These are phyloP conservation scores for Eleusine coracana DNA, from an alignment of 176 grass and related monocot genomes.

Conservation along the genomic window DNA sequence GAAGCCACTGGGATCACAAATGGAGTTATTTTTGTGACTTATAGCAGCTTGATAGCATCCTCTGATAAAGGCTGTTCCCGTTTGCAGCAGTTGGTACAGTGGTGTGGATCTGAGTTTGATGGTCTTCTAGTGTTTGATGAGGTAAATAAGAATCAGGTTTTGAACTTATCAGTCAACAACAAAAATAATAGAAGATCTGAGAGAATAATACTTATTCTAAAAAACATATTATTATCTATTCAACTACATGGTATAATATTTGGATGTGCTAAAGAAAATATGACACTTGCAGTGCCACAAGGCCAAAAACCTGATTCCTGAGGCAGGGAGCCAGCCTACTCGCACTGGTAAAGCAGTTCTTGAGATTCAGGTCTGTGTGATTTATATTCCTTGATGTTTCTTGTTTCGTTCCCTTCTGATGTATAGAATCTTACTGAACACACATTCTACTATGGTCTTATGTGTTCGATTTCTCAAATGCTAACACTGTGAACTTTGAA, in stretches of 20 bases:
- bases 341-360: slow-evolving; percentile 93
- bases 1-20: slow-evolving; percentile 90
- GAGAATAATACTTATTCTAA: slow-evolving; percentile 1
- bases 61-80: slow-evolving; percentile 94
- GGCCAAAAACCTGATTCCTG: slow-evolving; percentile 98
- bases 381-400: slow-evolving; percentile 28
- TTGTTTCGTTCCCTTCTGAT: slow-evolving; percentile 16
- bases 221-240: slow-evolving; percentile 11
- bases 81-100: slow-evolving; percentile 93
- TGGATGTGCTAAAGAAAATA: slow-evolving; percentile 19
- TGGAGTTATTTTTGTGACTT: slow-evolving; percentile 96
- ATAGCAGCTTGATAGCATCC: slow-evolving; percentile 96
- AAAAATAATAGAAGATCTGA: slow-evolving; percentile 16
- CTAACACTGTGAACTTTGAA: not conserved
- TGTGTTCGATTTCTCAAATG: slow-evolving; percentile 10
- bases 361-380: slow-evolving; percentile 74
- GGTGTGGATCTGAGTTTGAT: slow-evolving; percentile 87
- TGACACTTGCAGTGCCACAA: slow-evolving; percentile 86
- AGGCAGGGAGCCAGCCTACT: slow-evolving; percentile 85
- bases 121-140: slow-evolving; percentile 95
- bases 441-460: slow-evolving; percentile 1
- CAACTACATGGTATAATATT: not conserved
- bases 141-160: slow-evolving; percentile 43
- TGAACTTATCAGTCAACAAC: slow-evolving; percentile 6
- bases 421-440: not conserved